Percentiles rank a stretch among this genome's conserved stretches.
Evolutionary conservation across 257 asterid genomes (phyloP).

Genomic region (Scutellaria minor): DNA sequence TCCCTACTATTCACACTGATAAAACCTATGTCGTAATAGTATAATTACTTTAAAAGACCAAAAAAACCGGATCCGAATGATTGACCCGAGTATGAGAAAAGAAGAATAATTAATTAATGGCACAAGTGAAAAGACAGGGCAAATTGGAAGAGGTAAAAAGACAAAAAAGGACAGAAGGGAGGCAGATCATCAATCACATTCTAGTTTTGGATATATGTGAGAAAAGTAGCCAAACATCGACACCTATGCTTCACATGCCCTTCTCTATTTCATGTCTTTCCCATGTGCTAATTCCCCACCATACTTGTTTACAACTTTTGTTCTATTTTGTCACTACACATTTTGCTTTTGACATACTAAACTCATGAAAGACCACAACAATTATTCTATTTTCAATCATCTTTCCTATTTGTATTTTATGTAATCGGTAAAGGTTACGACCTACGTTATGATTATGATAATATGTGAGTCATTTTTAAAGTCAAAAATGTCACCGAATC

Average conservation of each 20-base stretch:
- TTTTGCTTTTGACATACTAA: not conserved
- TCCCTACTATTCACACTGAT: too few species aligned
- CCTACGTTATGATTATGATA: too few species aligned
- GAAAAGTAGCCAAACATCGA: constrained; percentile 35
- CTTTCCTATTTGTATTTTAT: not conserved
- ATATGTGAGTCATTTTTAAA: too few species aligned
- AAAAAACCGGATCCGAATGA: too few species aligned
- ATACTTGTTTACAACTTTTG: not conserved
- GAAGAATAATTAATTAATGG: not conserved
- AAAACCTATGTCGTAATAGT: too few species aligned
- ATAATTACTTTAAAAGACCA: too few species aligned
- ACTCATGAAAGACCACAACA: not conserved
- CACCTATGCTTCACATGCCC: constrained; percentile 59
- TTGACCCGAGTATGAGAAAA: too few species aligned
- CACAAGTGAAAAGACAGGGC: constrained; percentile 13
- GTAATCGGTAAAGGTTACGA: not conserved
- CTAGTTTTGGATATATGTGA: constrained; percentile 12
- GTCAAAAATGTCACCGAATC: too few species aligned
- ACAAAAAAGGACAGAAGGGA: constrained; percentile 39
- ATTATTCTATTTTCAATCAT: not conserved
- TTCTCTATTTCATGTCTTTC: constrained; percentile 46
- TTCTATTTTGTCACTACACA: not conserved
- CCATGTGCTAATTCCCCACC: constrained; percentile 52
- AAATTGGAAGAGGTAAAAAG: constrained; percentile 28
- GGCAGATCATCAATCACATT: constrained; percentile 49